Base-by-base conservation (phyloP, 1,139 yeast genomes). In the Scheffersomyces parashehatae region DNA sequence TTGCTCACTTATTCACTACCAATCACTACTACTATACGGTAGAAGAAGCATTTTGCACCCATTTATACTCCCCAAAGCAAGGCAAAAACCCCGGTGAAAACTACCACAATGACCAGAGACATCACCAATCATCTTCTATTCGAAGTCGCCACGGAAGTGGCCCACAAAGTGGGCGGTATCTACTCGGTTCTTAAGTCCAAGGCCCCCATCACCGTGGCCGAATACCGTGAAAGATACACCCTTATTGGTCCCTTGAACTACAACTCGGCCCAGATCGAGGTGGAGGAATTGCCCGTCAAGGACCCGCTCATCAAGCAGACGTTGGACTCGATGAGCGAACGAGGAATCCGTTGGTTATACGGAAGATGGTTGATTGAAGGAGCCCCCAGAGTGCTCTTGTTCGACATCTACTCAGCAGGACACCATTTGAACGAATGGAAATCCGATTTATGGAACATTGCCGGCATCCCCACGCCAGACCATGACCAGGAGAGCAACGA, bases 291-390 rank as follows among this genome's bases (percentile, higher is more conserved):
- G 49, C 83, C 88, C 0, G 83, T 84, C 38, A 78, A 78, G 37
- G 88, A 85, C 51, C 78, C 81, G 7, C 75, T 79, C 42, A 65
- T 86, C 53, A 80, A 77, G 59, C 73, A 75, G 36, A 77, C 95
- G 38, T 71, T 85, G 55, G 83, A 84, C 47, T 74, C 87, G 20
- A 88, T 89, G 96, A 69, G 81, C 42, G 77, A 79, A 29, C 77
- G 97, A 38, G 99, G 99, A 16, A 79, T 93, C 54, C 72, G 77
- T 48, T 88, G 87, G 77, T 72, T 90, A 43, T 91, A 93, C 58
- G 98, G 98, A 35, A 80, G 97, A 50, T 93, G 99, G 99, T 80
- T 93, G 58, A 89, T 93, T 58, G 99, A 93, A 64, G 97, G 98
- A 20, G 96, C 98, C 1, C 99, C 99, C 12, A 73, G 96, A 40